Evolutionary conservation across 257 asterid species (phyloP).

Genomic region (Nicotiana paniculata): DNA sequence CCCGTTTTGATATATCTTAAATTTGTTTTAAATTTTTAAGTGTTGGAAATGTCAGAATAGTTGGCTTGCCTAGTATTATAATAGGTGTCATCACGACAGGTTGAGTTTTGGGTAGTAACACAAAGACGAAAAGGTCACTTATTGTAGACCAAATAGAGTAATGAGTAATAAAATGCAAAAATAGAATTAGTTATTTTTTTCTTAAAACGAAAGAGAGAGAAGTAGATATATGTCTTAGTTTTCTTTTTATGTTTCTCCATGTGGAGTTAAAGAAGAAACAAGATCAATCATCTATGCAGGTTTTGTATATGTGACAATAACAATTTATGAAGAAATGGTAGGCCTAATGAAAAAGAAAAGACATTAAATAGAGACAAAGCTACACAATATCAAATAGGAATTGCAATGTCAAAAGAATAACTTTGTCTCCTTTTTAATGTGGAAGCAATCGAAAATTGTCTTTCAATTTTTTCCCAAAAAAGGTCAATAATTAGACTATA

Average conservation of each 20-base stretch:
- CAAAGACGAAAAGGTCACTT: no score
- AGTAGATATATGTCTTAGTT: not conserved
- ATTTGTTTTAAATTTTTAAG: no score
- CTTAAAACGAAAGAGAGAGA: not conserved
- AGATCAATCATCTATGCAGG: not conserved
- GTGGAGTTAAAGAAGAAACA: not conserved
- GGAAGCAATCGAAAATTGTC: not conserved
- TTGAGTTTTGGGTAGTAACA: no score
- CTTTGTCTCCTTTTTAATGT: not conserved
- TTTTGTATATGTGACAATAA: not conserved
- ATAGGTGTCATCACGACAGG: no score
- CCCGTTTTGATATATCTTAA: no score
- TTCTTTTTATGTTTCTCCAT: not conserved
- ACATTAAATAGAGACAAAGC: not conserved
- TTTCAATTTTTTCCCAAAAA: not conserved
- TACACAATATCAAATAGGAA: not conserved
- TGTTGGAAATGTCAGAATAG: no score
- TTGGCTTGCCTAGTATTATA: no score
- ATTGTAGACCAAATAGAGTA: no score
- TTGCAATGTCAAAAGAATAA: not conserved
- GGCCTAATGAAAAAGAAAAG: constrained; percentile 1
- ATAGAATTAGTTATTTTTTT: no score
- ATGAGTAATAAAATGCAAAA: no score
- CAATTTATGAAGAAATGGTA: not conserved
- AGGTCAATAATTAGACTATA: not conserved